Evolutionary conservation across 2,329 filamentous ascomycete species (phyloP).

Genomic region (Trichoderma atroviride): DNA sequence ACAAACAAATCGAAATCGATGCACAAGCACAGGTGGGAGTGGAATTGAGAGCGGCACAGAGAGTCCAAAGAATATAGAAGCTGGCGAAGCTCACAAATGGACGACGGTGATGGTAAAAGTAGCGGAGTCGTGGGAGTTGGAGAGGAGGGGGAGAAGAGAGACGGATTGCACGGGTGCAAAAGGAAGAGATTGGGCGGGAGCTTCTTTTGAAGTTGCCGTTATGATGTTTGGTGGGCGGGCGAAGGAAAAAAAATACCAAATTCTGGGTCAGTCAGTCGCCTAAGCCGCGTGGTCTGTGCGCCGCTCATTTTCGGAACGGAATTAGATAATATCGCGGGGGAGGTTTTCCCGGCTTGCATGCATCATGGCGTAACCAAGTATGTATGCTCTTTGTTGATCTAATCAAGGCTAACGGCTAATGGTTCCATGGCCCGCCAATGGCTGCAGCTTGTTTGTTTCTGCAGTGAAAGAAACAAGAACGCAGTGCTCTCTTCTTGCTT

Average conservation of each 20-base stretch:
- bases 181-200: constrained; percentile 22
- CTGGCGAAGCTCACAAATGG: constrained; percentile 16
- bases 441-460: not conserved
- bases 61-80: not conserved
- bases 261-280: constrained; percentile 26
- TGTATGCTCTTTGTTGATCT: not conserved
- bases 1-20: constrained; percentile 21
- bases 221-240: constrained; percentile 26
- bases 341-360: constrained; percentile 10
- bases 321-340: constrained; percentile 24
- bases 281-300: constrained; percentile 26
- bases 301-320: constrained; percentile 24
- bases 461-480: not conserved
- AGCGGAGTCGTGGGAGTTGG: constrained; percentile 8
- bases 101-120: not conserved
- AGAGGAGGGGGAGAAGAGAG: constrained; percentile 26
- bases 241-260: constrained; percentile 27
- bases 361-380: not conserved
- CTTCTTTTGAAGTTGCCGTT: constrained; percentile 27
- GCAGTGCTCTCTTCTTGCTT: not conserved
- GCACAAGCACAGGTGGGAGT: constrained; percentile 23
- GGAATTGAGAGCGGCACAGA: constrained; percentile 24
- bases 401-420: not conserved
- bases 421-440: not conserved
- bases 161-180: constrained; percentile 11